Evolutionary conservation across 306 rosid species (phyloP).

Genomic region (Quercus rubra): DNA sequence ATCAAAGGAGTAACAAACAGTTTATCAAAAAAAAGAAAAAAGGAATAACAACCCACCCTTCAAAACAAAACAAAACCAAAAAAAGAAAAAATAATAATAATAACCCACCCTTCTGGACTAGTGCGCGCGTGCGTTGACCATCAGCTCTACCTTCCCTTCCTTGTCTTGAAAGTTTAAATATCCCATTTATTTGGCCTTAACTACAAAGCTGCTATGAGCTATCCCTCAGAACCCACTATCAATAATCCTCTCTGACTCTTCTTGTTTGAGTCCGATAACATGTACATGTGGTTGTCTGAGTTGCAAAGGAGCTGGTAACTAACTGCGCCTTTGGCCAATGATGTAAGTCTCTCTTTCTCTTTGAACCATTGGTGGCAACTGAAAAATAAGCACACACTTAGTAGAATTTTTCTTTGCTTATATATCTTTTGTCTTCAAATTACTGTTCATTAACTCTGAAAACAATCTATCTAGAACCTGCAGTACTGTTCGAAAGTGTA

Average conservation of each 20-base stretch:
- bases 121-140: constrained; percentile 16
- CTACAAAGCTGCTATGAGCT: neutral
- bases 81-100: too few species aligned
- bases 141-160: constrained; percentile 20
- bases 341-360: neutral
- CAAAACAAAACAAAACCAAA: too few species aligned
- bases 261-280: neutral
- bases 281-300: neutral
- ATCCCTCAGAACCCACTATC: too few species aligned
- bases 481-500: too few species aligned
- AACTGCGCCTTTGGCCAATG: neutral
- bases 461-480: too few species aligned
- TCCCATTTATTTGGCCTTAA: neutral
- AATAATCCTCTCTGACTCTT: neutral
- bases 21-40: too few species aligned
- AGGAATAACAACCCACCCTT: too few species aligned
- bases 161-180: too few species aligned
- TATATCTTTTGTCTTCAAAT: too few species aligned
- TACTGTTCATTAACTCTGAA: too few species aligned
- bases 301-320: neutral
- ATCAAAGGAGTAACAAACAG: neutral
- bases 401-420: too few species aligned
- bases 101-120: neutral
- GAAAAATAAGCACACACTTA: neutral
- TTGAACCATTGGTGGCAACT: neutral